A percentile compares a stretch with the other conserved stretches of the same genome.
phyloP scores from a whole-genome alignment of 2,329 filamentous ascomycete genomes.

The Penicillium palitans region DNA sequence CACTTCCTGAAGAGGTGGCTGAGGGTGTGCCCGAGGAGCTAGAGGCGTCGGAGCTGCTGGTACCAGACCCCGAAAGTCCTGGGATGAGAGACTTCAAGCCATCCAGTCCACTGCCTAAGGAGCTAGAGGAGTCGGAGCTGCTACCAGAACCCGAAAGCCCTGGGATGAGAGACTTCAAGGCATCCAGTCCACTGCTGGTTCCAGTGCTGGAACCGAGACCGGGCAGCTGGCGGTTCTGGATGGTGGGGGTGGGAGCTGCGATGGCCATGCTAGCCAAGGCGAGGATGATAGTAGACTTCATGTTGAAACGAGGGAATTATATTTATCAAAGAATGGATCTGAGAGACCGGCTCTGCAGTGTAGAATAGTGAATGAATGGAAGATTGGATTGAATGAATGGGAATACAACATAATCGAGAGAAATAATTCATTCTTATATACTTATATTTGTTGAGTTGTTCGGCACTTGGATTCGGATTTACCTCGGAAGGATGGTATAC shows the following conservation, averaged over 20 bases:
- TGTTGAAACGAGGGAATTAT: slow-evolving; percentile 6
- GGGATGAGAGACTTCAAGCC: slow-evolving; percentile 1
- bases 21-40: too few species aligned
- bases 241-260: slow-evolving; percentile 27
- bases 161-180: slow-evolving; percentile 1
- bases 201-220: slow-evolving; percentile 12
- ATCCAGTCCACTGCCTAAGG: not conserved
- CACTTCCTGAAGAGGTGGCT: too few species aligned
- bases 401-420: too few species aligned
- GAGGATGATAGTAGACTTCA: slow-evolving; percentile 29
- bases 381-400: not conserved
- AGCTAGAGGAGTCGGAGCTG: not conserved
- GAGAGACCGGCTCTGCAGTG: slow-evolving; percentile 22
- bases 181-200: slow-evolving; percentile 14
- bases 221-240: slow-evolving; percentile 25
- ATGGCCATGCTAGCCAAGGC: slow-evolving; percentile 25
- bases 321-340: not conserved
- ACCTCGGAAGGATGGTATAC: not conserved
- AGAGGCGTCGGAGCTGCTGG: not conserved
- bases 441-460: not conserved
- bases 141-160: not conserved
- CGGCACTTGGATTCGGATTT: not conserved
- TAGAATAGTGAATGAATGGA: not conserved
- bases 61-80: not conserved
- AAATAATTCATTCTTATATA: not conserved